A percentile compares a stretch with the other conserved stretches of the same genome.
Evolutionary conservation across 1,284 basidiomycete genomes (phyloP).

Genomic region (Leccinum griseonigrum): DNA sequence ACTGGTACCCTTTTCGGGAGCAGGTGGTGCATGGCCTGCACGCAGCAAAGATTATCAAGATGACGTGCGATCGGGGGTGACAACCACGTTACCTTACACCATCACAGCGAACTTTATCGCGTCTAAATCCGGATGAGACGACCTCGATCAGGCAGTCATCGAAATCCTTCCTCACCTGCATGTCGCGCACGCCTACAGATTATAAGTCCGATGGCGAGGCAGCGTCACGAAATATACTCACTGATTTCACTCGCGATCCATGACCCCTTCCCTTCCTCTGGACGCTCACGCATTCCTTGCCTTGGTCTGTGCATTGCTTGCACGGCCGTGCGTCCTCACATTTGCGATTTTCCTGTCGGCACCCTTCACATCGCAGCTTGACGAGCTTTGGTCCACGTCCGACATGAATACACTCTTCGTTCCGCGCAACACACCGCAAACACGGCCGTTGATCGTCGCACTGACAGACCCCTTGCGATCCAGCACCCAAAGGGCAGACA

Average conservation of each 20-base stretch:
- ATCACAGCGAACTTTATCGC: slow-evolving; percentile 59
- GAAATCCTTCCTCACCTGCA: slow-evolving; percentile 49
- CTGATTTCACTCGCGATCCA: slow-evolving; percentile 57
- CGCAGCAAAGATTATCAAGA: slow-evolving; percentile 7
- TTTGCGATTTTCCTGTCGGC: slow-evolving; percentile 49
- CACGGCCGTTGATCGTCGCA: slow-evolving; percentile 57
- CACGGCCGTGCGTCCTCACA: slow-evolving; percentile 60
- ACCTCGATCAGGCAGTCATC: slow-evolving; percentile 1
- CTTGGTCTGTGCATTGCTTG: slow-evolving; percentile 44
- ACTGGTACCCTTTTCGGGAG: slow-evolving; percentile 45
- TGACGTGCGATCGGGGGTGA: background rate
- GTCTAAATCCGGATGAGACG: slow-evolving; percentile 35
- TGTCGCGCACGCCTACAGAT: slow-evolving; percentile 48
- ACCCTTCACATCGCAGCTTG: slow-evolving; percentile 54
- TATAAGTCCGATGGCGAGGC: slow-evolving; percentile 4
- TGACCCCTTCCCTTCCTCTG: slow-evolving; percentile 53
- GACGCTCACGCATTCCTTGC: slow-evolving; percentile 44
- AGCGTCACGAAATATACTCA: slow-evolving; percentile 30
- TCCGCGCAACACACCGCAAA: slow-evolving; percentile 49
- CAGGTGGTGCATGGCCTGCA: slow-evolving; percentile 48
- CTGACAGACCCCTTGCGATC: slow-evolving; percentile 8
- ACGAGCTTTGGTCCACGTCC: slow-evolving; percentile 51
- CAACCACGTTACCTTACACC: slow-evolving; percentile 41
- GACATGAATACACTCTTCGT: slow-evolving; percentile 54
- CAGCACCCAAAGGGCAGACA: background rate